A percentile compares a stretch with the other conserved stretches of the same genome.
Conservation (phyloP, 345 rosid species). For the Leavenworthia alabamica region DNA sequence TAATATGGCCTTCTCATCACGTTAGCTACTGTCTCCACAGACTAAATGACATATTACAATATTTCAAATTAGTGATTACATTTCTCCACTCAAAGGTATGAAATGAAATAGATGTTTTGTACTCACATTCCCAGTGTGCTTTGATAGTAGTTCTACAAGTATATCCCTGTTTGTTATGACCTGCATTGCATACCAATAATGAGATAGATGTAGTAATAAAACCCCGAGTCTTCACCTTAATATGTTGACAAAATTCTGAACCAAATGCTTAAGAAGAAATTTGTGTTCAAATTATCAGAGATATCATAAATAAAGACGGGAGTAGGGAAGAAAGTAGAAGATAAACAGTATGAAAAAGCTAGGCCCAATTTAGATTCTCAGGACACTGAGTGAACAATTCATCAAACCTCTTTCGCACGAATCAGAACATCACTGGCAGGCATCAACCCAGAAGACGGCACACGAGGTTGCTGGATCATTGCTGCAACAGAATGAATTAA, state of each 20-base stretch:
- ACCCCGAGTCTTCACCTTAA: background rate
- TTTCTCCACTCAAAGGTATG: background rate
- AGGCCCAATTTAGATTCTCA: background rate
- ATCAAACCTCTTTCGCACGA: constrained; percentile 80
- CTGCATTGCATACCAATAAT: constrained; percentile 37
- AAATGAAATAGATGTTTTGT: background rate
- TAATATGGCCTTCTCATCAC: constrained; percentile 60
- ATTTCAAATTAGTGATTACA: background rate
- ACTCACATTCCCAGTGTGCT: constrained; percentile 85
- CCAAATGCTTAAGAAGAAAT: background rate
- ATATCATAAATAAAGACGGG: background rate
- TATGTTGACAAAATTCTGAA: background rate
- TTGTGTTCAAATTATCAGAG: background rate
- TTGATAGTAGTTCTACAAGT: constrained; percentile 65
- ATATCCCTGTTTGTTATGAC: constrained; percentile 57
- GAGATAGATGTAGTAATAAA: background rate
- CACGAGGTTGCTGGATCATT: constrained; percentile 76
- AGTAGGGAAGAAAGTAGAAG: background rate
- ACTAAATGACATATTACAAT: constrained; percentile 35
- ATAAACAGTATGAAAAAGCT: background rate
- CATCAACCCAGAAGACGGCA: constrained; percentile 79
- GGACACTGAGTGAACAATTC: background rate
- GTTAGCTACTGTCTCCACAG: constrained; percentile 57
- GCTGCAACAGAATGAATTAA: constrained; percentile 42
- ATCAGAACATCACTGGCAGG: constrained; percentile 80